A percentile compares a stretch with the other conserved stretches of the same genome.
Evolutionary conservation across 179 eudicot species (phyloP).

Genomic region (Spergularia azorica): DNA sequence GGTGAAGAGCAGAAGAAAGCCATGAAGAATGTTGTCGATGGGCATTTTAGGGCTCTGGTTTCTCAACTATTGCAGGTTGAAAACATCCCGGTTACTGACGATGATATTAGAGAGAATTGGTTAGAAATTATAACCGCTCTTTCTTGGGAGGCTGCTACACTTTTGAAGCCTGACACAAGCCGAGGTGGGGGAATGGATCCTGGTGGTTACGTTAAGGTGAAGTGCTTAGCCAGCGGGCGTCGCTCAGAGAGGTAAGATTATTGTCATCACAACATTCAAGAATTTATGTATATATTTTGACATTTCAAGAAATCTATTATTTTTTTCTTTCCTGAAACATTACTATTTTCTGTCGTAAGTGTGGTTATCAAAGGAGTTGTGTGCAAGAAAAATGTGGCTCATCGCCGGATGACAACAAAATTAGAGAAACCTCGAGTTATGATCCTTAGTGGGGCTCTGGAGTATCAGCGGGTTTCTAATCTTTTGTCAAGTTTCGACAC

Average conservation of each 20-base stretch:
- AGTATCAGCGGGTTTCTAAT: conserved; percentile 93
- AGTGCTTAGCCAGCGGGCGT: conserved; percentile 85
- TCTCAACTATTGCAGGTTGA: conserved; percentile 97
- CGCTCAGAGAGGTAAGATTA: conserved; percentile 76
- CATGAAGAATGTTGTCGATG: conserved; percentile 86
- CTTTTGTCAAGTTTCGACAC: conserved; percentile 91
- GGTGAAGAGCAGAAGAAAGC: conserved; percentile 82
- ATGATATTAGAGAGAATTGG: conserved; percentile 76
- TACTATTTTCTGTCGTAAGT: conserved; percentile 44
- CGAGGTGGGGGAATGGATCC: conserved; percentile 99
- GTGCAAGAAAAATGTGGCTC: conserved; percentile 97
- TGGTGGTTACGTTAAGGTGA: conserved; percentile 96
- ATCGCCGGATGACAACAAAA: conserved; percentile 87
- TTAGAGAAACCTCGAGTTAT: conserved; percentile 79
- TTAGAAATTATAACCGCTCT: conserved; percentile 86
- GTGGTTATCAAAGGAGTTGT: conserved; percentile 89
- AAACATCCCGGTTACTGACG: conserved; percentile 71
- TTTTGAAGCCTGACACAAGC: conserved; percentile 93
- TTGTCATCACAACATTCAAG: neutral
- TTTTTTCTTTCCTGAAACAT: conserved; percentile 16
- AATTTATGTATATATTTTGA: neutral
- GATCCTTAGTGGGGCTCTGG: conserved; percentile 98
- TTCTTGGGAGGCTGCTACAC: conserved; percentile 97
- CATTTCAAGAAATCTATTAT: neutral
- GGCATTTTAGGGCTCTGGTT: conserved; percentile 93